Evolutionary conservation across 2,329 filamentous ascomycete genomes (phyloP).

Genomic region (Ophiognomonia clavigignenti-juglandacearum): DNA sequence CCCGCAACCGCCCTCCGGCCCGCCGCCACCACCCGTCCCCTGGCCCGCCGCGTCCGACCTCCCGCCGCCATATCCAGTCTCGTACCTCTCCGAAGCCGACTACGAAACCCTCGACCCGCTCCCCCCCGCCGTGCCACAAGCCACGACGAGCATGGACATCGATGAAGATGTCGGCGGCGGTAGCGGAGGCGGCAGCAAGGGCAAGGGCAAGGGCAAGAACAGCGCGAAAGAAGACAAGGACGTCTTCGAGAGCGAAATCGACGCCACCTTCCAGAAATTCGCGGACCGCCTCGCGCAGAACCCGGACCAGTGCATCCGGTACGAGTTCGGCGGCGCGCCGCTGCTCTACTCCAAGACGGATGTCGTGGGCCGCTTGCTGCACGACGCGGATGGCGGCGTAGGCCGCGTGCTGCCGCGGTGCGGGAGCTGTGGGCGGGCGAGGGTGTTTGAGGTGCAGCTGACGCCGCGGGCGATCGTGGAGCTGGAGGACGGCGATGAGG

Average conservation of each 20-base stretch:
- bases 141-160: slow-evolving; percentile 40
- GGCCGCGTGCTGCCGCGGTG: slow-evolving; percentile 64
- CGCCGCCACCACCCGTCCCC: slow-evolving; percentile 51
- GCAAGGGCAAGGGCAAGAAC: too few relatives aligned
- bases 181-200: slow-evolving; percentile 42
- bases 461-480: slow-evolving; percentile 79
- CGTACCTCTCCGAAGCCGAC: slow-evolving; percentile 81
- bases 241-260: slow-evolving; percentile 69
- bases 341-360: slow-evolving; percentile 80
- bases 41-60: slow-evolving; percentile 69
- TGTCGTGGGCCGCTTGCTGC: slow-evolving; percentile 62
- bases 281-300: slow-evolving; percentile 75
- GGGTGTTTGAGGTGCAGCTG: slow-evolving; percentile 88
- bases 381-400: slow-evolving; percentile 24
- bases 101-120: slow-evolving; percentile 75
- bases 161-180: slow-evolving; percentile 32
- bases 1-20: slow-evolving; percentile 31
- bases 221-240: too few relatives aligned
- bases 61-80: slow-evolving; percentile 67
- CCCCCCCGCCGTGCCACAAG: slow-evolving; percentile 43
- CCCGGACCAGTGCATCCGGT: slow-evolving; percentile 76
- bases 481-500: slow-evolving; percentile 66
- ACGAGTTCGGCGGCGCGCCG: slow-evolving; percentile 69
- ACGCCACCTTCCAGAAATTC: slow-evolving; percentile 75
- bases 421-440: slow-evolving; percentile 64